Percentiles rank a stretch among this genome's conserved stretches.
phyloP scores from a whole-genome alignment of 2,329 filamentous ascomycete genomes.

The Fusarium citri region DNA sequence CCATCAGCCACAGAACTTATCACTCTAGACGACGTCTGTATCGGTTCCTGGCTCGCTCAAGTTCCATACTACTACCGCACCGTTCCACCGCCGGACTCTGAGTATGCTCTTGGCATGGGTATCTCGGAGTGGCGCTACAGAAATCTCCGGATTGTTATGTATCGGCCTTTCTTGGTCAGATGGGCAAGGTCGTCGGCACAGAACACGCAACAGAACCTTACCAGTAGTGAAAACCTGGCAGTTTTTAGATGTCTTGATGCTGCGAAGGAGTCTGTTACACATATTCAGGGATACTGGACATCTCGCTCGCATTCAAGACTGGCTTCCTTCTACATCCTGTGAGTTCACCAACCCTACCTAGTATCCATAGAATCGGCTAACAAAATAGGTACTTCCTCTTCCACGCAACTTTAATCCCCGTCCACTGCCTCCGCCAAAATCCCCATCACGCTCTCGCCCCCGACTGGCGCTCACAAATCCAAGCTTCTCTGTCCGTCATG shows the following conservation, averaged over 20 bases:
- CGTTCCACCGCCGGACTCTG: conserved; percentile 9
- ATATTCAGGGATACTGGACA: conserved; percentile 25
- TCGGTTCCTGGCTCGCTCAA: conserved; percentile 31
- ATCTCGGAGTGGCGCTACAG: conserved; percentile 26
- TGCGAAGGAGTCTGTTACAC: conserved; percentile 16
- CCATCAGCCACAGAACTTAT: conserved; percentile 28
- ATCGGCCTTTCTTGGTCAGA: conserved; percentile 27
- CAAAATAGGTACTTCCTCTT: conserved; percentile 25
- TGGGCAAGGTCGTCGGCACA: conserved; percentile 21
- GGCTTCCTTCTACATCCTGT: conserved; percentile 32
- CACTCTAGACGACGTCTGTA: conserved; percentile 24
- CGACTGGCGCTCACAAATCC: conserved; percentile 34
- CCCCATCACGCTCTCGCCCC: conserved; percentile 20
- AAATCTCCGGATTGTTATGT: conserved; percentile 33
- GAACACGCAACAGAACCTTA: conserved; percentile 18
- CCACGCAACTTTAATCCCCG: conserved; percentile 29
- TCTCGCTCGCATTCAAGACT: conserved; percentile 25
- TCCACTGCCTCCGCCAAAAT: conserved; percentile 26
- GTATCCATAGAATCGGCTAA: not conserved
- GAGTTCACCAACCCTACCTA: too few species aligned
- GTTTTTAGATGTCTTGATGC: conserved; percentile 31
- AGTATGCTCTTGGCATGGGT: conserved; percentile 22
- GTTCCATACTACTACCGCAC: conserved; percentile 26
- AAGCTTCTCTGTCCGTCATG: conserved; percentile 31
- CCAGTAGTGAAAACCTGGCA: conserved; percentile 24